phyloP scores from a whole-genome alignment of 495 filamentous ascomycete genomes.

The Podospora tetraspora region DNA sequence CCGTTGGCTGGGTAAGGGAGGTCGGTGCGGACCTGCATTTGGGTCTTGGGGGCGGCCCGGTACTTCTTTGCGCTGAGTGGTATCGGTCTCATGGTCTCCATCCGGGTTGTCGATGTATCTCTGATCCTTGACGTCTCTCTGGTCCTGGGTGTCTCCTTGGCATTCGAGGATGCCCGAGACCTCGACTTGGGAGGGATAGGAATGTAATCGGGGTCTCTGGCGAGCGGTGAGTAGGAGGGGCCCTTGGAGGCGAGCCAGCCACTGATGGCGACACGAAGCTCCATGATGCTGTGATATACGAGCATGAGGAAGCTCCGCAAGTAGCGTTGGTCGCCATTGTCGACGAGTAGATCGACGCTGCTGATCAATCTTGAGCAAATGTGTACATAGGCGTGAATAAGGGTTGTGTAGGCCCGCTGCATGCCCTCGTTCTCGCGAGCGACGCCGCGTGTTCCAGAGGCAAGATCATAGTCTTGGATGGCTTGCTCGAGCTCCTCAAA shows the following conservation, averaged over 20 bases:
- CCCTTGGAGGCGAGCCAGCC: constrained; percentile 8
- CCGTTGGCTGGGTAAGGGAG: constrained; percentile 19
- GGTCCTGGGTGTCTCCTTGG: not conserved
- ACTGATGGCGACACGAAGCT: constrained; percentile 49
- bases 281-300: constrained; percentile 69
- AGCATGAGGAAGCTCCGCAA: constrained; percentile 72
- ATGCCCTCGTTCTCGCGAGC: constrained; percentile 56
- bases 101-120: not conserved
- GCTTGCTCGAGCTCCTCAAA: constrained; percentile 68
- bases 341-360: constrained; percentile 61
- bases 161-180: constrained; percentile 7
- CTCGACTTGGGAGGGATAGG: constrained; percentile 8
- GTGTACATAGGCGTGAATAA: constrained; percentile 67
- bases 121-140: not conserved
- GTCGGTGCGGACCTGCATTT: constrained; percentile 25
- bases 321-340: constrained; percentile 67
- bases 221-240: not conserved
- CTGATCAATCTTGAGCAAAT: constrained; percentile 61
- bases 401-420: constrained; percentile 55
- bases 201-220: not conserved
- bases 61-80: not conserved
- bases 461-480: constrained; percentile 56
- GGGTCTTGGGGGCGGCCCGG: constrained; percentile 8
- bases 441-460: constrained; percentile 44
- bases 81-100: not conserved